phyloP scores from a whole-genome alignment of 2,329 filamentous ascomycete genomes.

The Fusarium sp. region DNA sequence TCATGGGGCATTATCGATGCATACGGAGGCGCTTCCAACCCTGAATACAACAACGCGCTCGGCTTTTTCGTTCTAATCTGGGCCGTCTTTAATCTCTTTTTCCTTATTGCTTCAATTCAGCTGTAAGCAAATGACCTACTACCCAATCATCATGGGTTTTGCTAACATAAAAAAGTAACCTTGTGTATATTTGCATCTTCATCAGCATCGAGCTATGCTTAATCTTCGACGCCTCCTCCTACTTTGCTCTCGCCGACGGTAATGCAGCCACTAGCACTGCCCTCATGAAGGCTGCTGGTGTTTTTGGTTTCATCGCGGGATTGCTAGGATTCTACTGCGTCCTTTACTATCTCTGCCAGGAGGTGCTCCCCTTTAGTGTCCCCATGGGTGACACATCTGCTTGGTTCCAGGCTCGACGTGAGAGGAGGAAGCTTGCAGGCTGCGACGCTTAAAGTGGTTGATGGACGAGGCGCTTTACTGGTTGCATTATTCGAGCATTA shows the following conservation, averaged over 20 bases:
- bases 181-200: constrained; percentile 42
- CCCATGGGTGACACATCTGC: constrained; percentile 41
- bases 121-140: constrained; percentile 22
- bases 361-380: constrained; percentile 37
- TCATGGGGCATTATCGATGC: constrained; percentile 37
- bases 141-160: background rate
- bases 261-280: constrained; percentile 6
- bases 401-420: constrained; percentile 20
- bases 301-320: constrained; percentile 41
- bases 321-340: constrained; percentile 42
- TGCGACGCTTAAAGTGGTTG: background rate
- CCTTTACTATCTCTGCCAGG: constrained; percentile 41
- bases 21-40: constrained; percentile 33
- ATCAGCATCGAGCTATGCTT: constrained; percentile 38
- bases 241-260: constrained; percentile 40
- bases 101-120: constrained; percentile 39
- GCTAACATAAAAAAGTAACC: constrained; percentile 31
- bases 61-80: constrained; percentile 46
- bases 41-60: constrained; percentile 42
- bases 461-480: background rate
- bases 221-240: constrained; percentile 32
- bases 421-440: constrained; percentile 1
- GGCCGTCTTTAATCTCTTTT: constrained; percentile 46
- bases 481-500: background rate
- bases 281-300: constrained; percentile 37